Evolutionary conservation across 768 basidiomycete genomes (phyloP), one percentile per base, ranked within the genome.

Genomic region (Macrolepiota dolichaula): DNA sequence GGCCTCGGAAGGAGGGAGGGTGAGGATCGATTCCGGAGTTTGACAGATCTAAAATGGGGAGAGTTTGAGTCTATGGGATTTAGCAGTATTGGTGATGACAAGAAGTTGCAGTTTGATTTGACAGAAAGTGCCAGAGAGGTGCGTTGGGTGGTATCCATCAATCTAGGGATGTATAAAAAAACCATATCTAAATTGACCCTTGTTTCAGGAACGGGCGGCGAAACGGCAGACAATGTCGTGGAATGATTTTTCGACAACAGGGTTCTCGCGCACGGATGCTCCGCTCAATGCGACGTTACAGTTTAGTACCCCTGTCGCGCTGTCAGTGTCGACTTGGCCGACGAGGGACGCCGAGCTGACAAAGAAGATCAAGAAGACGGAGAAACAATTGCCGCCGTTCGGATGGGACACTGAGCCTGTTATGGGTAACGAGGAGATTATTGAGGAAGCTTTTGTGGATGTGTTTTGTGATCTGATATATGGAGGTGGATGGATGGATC

Each of bases 331-430:
- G 1, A 69, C 86, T 0, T 94, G 91, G 92, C 91, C 92, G 0
- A 72, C 81, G 3, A 85, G 93, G 42, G 86, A 82, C 29, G 87
- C 84, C 0, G 93, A 87, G 65, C 77, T 96, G 6, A 81, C 79
- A 22, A 86, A 83, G 67, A 92, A 94, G 71, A 74, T 98, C 40
- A 91, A 91, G 73, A 96, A 96, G 74, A 80, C 86, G 3, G 89
- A 94, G 68, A 91, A 89, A 70, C 75, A 82, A 1, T 78, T 96
- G 24, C 93, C 94, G 1, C 76, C 88, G 0, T 99, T 99, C 69
- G 89, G 92, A 0, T 96, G 94, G 91, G 94, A 97, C 68, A 96
- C 92, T 0, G 88, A 88, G 44, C 91, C 94, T 0, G 85, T 92
- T 19, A 75, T 87, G 62, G 92, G 90, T 4, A 73, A 76, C 10